Evolutionary conservation across 116 monocot genomes (phyloP).

Genomic region (Zostera marina): DNA sequence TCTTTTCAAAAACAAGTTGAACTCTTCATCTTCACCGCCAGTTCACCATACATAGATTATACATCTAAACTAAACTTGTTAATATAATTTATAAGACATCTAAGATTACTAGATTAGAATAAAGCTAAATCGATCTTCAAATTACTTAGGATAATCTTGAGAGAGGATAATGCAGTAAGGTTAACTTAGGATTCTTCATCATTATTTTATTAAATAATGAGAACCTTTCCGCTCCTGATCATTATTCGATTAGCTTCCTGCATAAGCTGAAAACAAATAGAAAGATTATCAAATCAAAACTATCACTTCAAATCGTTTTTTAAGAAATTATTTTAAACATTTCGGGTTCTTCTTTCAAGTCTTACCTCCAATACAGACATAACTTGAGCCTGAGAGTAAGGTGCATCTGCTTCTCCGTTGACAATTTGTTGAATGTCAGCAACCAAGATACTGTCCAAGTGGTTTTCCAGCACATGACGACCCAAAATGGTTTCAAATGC

Average conservation of each 20-base stretch:
- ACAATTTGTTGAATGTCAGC: slow-evolving; percentile 55
- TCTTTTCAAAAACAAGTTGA: too few relatives aligned
- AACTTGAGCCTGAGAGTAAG: slow-evolving; percentile 44
- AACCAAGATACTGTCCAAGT: slow-evolving; percentile 59
- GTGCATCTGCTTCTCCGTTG: slow-evolving; percentile 26
- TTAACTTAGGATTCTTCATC: not conserved
- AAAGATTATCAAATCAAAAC: not conserved
- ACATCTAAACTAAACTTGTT: too few relatives aligned
- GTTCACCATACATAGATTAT: too few relatives aligned
- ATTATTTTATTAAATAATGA: slow-evolving; percentile 34
- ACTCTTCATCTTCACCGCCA: too few relatives aligned
- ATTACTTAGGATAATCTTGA: too few relatives aligned
- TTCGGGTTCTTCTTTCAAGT: not conserved
- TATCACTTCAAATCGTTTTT: not conserved
- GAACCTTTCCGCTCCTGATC: slow-evolving; percentile 54
- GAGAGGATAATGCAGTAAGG: too few relatives aligned
- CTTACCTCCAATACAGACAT: slow-evolving; percentile 61
- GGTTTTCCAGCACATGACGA: slow-evolving; percentile 59
- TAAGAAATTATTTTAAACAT: not conserved
- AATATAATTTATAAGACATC: too few relatives aligned
- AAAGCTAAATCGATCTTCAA: too few relatives aligned
- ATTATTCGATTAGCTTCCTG: slow-evolving; percentile 76
- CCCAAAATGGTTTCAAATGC: slow-evolving; percentile 52
- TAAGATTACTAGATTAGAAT: too few relatives aligned
- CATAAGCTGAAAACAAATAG: slow-evolving; percentile 44